Percentiles rank a stretch among this genome's conserved stretches.
Conservation (phyloP, 2,329 filamentous ascomycete genomes). For the Lasiodiplodia theobromae region DNA sequence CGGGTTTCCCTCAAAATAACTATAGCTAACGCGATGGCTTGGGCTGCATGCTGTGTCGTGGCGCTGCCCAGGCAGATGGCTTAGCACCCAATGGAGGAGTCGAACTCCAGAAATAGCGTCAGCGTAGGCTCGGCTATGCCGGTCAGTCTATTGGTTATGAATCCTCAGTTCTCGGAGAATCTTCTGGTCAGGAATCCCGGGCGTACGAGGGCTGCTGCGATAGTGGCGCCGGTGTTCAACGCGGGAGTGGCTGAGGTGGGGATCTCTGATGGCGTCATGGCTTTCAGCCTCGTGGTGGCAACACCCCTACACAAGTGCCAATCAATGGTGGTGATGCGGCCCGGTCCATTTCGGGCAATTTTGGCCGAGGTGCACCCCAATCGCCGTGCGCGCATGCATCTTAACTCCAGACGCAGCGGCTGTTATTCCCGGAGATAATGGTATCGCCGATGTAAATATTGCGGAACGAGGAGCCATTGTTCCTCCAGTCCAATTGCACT, state of each 20-base stretch:
- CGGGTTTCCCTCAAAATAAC: constrained; percentile 42
- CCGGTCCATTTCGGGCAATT: background rate
- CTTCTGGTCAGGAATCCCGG: no score
- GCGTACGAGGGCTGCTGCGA: no score
- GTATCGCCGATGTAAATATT: background rate
- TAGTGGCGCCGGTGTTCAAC: no score
- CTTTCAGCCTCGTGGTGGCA: no score
- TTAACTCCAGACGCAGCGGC: background rate
- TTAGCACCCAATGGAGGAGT: constrained; percentile 5
- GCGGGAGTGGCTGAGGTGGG: no score
- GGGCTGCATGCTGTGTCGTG: background rate
- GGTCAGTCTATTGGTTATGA: background rate
- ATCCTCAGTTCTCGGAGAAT: background rate
- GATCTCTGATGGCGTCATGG: no score
- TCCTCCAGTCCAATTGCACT: background rate
- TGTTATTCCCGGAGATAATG: background rate
- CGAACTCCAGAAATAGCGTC: background rate
- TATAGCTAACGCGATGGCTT: background rate
- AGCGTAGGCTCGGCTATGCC: background rate
- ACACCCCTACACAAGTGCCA: no score
- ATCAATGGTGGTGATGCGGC: no score
- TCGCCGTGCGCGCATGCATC: background rate
- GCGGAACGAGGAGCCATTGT: background rate
- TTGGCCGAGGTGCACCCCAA: background rate
- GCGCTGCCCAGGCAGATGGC: constrained; percentile 1